Percentiles rank a stretch among this genome's conserved stretches.
Evolutionary conservation across 371 early-diverging fungal species (phyloP).

Genomic region (Vairimorpha necatrix): DNA sequence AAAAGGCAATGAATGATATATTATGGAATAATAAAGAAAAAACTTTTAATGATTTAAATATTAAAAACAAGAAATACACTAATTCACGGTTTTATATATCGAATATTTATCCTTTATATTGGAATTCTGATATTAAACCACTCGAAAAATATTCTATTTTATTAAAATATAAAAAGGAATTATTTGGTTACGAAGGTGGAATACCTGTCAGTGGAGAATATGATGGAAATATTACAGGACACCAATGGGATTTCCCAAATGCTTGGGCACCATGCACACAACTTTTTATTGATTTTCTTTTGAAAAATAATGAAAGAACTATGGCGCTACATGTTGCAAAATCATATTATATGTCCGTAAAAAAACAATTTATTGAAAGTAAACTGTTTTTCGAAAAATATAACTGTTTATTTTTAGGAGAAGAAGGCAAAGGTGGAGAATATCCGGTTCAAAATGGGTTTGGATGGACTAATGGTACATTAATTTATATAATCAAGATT

Average conservation of each 20-base stretch:
- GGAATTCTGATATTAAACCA: conserved; percentile 20
- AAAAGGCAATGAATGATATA: conserved; percentile 58
- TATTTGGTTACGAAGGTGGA: conserved; percentile 67
- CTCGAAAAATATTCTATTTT: conserved; percentile 32
- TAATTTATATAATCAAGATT: conserved; percentile 68
- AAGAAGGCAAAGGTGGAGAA: conserved; percentile 74
- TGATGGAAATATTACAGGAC: conserved; percentile 67
- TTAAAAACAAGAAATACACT: conserved; percentile 45
- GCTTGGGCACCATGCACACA: conserved; percentile 70
- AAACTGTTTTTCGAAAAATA: conserved; percentile 77
- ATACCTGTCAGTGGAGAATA: conserved; percentile 66
- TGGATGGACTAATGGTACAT: conserved; percentile 83
- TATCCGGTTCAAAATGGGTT: conserved; percentile 78
- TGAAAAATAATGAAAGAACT: conserved; percentile 29
- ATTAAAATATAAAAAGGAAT: conserved; percentile 25
- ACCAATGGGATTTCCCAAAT: conserved; percentile 80
- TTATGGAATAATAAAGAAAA: conserved; percentile 60
- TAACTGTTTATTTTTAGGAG: conserved; percentile 67
- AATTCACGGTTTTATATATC: conserved; percentile 67
- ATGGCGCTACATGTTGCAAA: conserved; percentile 68
- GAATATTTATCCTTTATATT: conserved; percentile 64
- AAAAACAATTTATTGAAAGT: conserved; percentile 66
- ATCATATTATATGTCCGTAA: conserved; percentile 65
- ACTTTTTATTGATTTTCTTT: conserved; percentile 43
- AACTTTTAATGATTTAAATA: conserved; percentile 64